Base-by-base conservation (phyloP, 331 rosid genomes). In the Quercus lobata region DNA sequence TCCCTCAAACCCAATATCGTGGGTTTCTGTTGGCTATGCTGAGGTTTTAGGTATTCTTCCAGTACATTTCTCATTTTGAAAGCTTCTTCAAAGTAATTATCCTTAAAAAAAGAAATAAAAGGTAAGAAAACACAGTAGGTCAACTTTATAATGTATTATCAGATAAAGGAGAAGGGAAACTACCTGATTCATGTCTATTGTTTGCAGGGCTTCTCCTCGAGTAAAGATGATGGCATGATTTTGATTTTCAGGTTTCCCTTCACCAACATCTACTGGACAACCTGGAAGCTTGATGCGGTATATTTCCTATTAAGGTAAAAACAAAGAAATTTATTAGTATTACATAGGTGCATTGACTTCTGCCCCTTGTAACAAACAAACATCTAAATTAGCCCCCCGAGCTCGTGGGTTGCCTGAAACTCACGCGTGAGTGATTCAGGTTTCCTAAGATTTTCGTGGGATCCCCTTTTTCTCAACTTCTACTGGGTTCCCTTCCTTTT, bases 161-260 rank as follows among this genome's bases (percentile, higher is more conserved):
- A 83, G 66, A 57, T 60, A 35, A 70, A 34, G 34, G 72, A 52
- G 41, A 74, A 56, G 75, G 34, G 68, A 57, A 75, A 73, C 65
- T 81, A 91, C 99, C 92, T 95, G 99, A 88, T 95, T 95, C 99
- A 95, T 93, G 91, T 95, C 98, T 84, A 95, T 95, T 35, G 98
- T 93, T 85, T 95, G 98, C 75, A 94, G 82, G 72, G 97, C 98
- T 85, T 94, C 97, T 37, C 98, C 98, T 54, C 98, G 97, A 56
- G 98, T 92, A 85, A 94, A 94, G 83, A 94, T 74, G 82, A 94
- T 91, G 78, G 98, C 98, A 90, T 95, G 99, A 73, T 95, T 95
- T 91, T 95, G 98, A 83, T 95, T 95, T 86, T 95, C 99, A 57
- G 99, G 99, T 81, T 90, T 95, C 73, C 99, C 98, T 90, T 95